A percentile compares a stretch with the other conserved stretches of the same genome.
Conservation (phyloP, 2,329 filamentous ascomycete species). For the Cladosporium sp. region DNA sequence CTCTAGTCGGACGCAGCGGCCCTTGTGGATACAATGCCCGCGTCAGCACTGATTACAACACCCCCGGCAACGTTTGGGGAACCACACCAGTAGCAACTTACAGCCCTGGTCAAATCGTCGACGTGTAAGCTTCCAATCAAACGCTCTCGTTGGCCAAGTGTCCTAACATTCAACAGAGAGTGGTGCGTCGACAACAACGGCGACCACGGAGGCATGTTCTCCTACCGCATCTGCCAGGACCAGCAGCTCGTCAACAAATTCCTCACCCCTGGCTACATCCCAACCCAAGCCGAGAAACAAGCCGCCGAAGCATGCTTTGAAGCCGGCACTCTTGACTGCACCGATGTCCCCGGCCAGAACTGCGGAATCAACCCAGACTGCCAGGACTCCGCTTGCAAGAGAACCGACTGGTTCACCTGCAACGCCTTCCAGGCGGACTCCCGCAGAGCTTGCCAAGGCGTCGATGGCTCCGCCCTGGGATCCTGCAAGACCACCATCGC, state of each 20-base stretch:
- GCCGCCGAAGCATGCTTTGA: not conserved
- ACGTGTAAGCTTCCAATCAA: not conserved
- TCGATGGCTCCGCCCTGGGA: not conserved
- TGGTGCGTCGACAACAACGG: slow-evolving; percentile 5
- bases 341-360: not conserved
- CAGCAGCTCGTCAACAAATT: not conserved
- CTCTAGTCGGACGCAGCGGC: not conserved
- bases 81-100: not conserved
- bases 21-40: not conserved
- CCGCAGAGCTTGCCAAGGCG: not conserved
- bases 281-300: not conserved
- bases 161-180: not conserved
- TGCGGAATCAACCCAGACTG: not conserved
- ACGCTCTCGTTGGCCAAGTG: not conserved
- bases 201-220: slow-evolving; percentile 8
- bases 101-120: not conserved
- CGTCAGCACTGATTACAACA: slow-evolving; percentile 5
- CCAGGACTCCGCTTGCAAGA: not conserved
- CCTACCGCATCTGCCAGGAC: slow-evolving; percentile 2
- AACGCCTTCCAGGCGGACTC: not conserved
- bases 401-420: slow-evolving; percentile 1
- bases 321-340: not conserved
- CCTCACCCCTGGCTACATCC: not conserved
- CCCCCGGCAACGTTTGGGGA: not conserved
- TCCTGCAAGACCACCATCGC: slow-evolving; percentile 7